These are phyloP conservation scores for Globisporangium irregulare DNA, from an alignment of 352 stramenopile genomes.

Conservation along the genomic window DNA sequence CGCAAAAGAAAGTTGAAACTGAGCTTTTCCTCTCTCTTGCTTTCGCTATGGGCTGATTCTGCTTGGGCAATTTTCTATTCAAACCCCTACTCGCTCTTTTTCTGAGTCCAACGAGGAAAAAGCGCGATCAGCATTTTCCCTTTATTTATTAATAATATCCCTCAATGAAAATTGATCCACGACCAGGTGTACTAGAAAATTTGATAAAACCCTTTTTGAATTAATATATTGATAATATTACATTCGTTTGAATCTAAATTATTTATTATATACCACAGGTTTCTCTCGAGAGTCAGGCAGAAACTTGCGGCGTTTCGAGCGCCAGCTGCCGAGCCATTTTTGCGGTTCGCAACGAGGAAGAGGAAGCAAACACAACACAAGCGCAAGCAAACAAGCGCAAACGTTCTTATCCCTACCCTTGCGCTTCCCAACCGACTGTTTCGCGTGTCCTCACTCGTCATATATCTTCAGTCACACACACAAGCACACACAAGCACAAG, in stretches of 20 bases:
- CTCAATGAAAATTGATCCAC: neutral
- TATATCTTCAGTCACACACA: neutral
- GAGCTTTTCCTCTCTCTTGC: neutral
- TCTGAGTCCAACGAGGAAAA: neutral
- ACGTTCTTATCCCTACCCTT: constrained; percentile 3
- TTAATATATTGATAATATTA: neutral
- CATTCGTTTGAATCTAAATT: too few relatives aligned
- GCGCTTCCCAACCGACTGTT: neutral
- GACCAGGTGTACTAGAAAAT: too few relatives aligned
- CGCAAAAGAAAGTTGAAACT: neutral
- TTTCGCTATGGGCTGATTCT: neutral
- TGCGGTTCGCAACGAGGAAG: neutral
- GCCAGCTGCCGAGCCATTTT: constrained; percentile 4
- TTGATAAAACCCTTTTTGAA: neutral
- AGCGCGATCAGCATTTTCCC: neutral
- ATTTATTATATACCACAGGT: neutral
- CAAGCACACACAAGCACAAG: neutral
- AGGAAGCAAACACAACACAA: neutral
- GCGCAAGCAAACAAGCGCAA: neutral
- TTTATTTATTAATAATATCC: neutral
- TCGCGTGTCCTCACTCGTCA: neutral
- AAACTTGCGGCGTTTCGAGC: constrained; percentile 7
- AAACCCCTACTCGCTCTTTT: neutral
- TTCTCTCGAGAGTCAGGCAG: neutral
- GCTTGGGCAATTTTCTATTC: neutral